A percentile compares a stretch with the other conserved stretches of the same genome.
Evolutionary conservation across 345 rosid species (phyloP).

Genomic region (Euphorbia peplus): DNA sequence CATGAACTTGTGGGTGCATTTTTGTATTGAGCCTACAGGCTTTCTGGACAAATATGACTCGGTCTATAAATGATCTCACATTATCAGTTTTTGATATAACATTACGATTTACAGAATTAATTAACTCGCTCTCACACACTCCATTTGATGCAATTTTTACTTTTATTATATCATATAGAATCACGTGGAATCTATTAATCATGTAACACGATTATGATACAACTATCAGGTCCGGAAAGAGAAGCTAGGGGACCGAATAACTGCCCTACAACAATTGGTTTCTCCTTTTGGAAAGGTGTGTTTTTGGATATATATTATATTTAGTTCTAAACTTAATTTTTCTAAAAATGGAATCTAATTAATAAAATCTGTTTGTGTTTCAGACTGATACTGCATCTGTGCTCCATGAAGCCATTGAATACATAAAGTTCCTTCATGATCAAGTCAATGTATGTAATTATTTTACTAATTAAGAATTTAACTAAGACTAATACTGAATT

Average conservation of each 20-base stretch:
- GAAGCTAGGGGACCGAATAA: conserved; percentile 38
- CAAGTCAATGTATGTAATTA: conserved; percentile 31
- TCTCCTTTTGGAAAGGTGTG: conserved; percentile 39
- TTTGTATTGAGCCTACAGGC: too few species aligned
- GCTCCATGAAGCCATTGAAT: conserved; percentile 36
- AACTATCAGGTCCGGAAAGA: conserved; percentile 33
- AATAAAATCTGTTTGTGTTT: background rate
- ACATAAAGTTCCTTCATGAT: conserved; percentile 35
- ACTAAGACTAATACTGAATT: background rate
- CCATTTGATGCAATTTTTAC: too few species aligned
- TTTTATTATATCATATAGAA: too few species aligned
- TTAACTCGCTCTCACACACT: too few species aligned
- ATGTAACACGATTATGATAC: background rate
- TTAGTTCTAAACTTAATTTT: conserved; percentile 6
- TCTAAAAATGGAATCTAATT: conserved; percentile 2
- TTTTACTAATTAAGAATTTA: background rate
- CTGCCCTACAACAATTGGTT: conserved; percentile 39
- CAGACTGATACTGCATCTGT: conserved; percentile 40
- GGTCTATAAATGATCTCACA: too few species aligned
- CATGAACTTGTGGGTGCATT: too few species aligned
- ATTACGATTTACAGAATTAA: too few species aligned
- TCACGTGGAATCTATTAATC: too few species aligned
- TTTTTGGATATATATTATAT: conserved; percentile 21
- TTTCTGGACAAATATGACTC: too few species aligned
- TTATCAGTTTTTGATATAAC: too few species aligned